Conservation (phyloP, 306 rosid genomes). For the Prosopis cineraria region DNA sequence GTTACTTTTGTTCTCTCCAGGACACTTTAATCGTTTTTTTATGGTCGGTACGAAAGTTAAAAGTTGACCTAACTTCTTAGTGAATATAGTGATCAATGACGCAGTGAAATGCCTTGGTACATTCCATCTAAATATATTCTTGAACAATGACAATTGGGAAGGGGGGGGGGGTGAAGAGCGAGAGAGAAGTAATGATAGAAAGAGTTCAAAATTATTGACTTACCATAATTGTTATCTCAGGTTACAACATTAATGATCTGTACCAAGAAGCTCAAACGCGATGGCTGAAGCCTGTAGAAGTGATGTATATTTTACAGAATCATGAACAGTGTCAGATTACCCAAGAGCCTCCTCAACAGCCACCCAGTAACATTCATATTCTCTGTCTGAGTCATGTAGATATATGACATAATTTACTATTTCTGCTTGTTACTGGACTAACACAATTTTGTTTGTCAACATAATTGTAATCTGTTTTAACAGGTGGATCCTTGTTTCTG, state of each 20-base stretch:
- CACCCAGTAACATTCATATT: constrained; percentile 53
- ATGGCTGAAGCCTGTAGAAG: constrained; percentile 96
- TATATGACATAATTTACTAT: not conserved
- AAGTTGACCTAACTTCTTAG: not conserved
- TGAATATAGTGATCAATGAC: not conserved
- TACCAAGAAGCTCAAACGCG: constrained; percentile 78
- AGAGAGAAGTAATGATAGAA: not conserved
- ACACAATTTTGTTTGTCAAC: constrained; percentile 5
- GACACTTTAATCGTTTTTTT: not conserved
- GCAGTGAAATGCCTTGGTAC: not conserved
- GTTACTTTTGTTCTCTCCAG: not conserved
- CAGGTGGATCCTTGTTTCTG: constrained; percentile 87
- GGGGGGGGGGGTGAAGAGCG: not conserved
- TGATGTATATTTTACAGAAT: constrained; percentile 72
- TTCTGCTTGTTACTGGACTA: constrained; percentile 2
- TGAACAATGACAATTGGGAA: not conserved
- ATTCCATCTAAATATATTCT: not conserved
- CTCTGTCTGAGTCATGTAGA: constrained; percentile 5
- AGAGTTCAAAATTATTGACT: constrained; percentile 20
- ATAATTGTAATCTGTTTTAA: constrained; percentile 25
- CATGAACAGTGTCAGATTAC: constrained; percentile 72
- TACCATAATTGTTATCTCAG: constrained; percentile 46
- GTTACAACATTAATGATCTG: constrained; percentile 60
- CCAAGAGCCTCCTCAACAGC: constrained; percentile 57
- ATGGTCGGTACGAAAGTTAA: not conserved